phyloP scores from a whole-genome alignment of 495 filamentous ascomycete genomes.

The Achaetomiella virescens region DNA sequence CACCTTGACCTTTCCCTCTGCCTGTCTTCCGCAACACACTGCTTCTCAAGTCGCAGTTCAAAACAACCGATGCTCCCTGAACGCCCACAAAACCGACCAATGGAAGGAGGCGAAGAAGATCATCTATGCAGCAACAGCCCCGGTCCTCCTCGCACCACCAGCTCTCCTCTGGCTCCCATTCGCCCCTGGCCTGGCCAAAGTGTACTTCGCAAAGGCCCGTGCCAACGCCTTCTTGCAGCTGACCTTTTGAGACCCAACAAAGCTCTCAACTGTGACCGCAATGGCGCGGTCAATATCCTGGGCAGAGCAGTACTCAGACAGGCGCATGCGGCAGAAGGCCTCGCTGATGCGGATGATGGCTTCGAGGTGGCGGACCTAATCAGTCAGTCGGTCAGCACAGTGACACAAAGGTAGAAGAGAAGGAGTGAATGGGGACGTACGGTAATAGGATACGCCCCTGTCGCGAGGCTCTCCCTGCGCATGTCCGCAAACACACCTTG shows the following conservation, averaged over 20 bases:
- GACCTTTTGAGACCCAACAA: slow-evolving; percentile 94
- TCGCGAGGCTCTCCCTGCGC: slow-evolving; percentile 84
- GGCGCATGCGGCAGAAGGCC: slow-evolving; percentile 89
- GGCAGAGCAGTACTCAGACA: slow-evolving; percentile 83
- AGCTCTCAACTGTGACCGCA: slow-evolving; percentile 91
- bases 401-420: neutral
- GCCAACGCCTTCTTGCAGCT: slow-evolving; percentile 96
- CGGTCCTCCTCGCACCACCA: neutral
- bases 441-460: slow-evolving; percentile 95
- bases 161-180: neutral
- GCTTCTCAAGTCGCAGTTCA: no score
- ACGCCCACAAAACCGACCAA: no score
- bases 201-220: slow-evolving; percentile 95
- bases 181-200: slow-evolving; percentile 42
- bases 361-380: slow-evolving; percentile 93
- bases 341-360: slow-evolving; percentile 93
- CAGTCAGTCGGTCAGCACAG: slow-evolving; percentile 14
- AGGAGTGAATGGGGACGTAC: slow-evolving; percentile 47
- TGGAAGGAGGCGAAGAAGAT: neutral
- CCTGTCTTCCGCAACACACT: no score
- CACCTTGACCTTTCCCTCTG: no score
- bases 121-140: neutral
- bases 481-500: slow-evolving; percentile 93
- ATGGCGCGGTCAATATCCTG: slow-evolving; percentile 96
- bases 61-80: no score